Base-by-base conservation (phyloP, 352 stramenopile species). In the Thraustotheca clavata region DNA sequence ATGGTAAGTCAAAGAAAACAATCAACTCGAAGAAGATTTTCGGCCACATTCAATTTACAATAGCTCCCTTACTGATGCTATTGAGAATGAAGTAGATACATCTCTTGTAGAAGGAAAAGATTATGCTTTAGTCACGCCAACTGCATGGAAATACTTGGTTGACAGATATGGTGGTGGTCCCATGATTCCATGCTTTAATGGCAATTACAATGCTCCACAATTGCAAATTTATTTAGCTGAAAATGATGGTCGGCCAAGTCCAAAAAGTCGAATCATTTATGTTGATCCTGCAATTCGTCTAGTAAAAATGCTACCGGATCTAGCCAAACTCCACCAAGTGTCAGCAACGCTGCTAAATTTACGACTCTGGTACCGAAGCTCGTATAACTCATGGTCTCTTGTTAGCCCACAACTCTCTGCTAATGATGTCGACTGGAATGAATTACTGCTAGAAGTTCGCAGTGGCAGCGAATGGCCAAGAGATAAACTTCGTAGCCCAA, bases 41-140 rank as follows among this genome's bases (percentile, higher is more conserved):
- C 34, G 54, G 0, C 54, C 54, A n/a, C 36, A 36, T 12, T 62
- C 54, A 0, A 24, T 62, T 6, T 62, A 62, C 54, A 62, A 62
- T 31, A 18, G 36, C 1, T 36, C 38, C n/a, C 20, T 62, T 24
- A 5, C 41, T 6, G 54, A 62, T 27, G 14, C 49, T 4, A 27
- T 62, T 7, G n/a, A 62, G 22, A 11, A 6, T 4, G 16, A 16
- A 16, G n/a, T n/a, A n/a, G 38, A 43, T 20, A 43, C 38, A 20
- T n/a, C n/a, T n/a, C 38, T 43, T 43, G 16, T 43, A 16, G 38
- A 43, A 16, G 12, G 41, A 29, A 11, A 16, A 11, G 54, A 62
- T 47, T 62, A 49, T 27, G 54, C 27, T n/a, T 27, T 48, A 4
- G 54, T 62, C 6, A 27, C 54, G 4, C 4, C 33, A 9, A 33